phyloP scores from a whole-genome alignment of 306 rosid genomes.

The Cicer bijugum region DNA sequence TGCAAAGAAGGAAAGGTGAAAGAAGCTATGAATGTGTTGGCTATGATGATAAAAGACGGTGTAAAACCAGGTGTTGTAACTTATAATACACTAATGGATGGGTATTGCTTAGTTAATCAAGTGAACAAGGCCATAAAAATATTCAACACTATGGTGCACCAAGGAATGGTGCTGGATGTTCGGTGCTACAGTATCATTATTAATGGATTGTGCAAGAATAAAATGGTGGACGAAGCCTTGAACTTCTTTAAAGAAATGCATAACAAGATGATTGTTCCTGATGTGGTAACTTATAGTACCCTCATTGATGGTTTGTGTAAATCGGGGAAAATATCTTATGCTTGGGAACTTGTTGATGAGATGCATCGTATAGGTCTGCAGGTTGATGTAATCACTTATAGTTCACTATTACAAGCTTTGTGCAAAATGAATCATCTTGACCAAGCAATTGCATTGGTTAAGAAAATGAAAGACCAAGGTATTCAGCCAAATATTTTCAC shows the following conservation, averaged over 20 bases:
- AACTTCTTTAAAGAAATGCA: background rate
- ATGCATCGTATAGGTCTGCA: background rate
- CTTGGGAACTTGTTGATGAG: background rate
- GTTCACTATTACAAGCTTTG: background rate
- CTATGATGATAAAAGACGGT: background rate
- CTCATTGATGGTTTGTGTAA: slow-evolving; percentile 9
- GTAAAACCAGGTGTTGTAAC: background rate
- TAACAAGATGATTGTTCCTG: background rate
- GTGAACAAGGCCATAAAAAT: background rate
- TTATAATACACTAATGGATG: background rate
- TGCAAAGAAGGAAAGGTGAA: slow-evolving; percentile 1
- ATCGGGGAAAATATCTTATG: background rate
- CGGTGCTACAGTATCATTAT: background rate
- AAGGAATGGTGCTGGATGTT: background rate
- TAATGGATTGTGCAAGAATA: background rate
- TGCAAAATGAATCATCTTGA: background rate
- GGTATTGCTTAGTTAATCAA: background rate
- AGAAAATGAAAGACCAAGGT: too few relatives aligned
- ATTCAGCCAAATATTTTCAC: too few relatives aligned
- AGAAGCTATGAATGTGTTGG: background rate
- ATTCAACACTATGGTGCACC: background rate
- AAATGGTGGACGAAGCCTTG: background rate
- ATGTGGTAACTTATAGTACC: background rate
- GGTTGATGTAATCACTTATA: background rate
- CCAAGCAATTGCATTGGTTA: too few relatives aligned